Evolutionary conservation across 345 rosid genomes (phyloP), one percentile per base, ranked within the genome.

Genomic region (Hypericum androsaemum): DNA sequence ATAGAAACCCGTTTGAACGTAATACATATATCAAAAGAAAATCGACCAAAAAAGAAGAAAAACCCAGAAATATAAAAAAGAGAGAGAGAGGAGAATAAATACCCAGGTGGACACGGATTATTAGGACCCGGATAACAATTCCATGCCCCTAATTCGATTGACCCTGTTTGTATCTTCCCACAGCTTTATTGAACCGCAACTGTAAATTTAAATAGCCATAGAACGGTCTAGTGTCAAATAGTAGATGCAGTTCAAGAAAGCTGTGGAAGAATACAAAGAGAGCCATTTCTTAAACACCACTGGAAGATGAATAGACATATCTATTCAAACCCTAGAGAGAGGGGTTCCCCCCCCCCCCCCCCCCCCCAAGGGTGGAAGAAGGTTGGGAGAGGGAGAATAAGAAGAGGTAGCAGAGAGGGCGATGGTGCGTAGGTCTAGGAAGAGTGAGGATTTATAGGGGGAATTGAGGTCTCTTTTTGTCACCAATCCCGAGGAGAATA

Each of bases 251-350:
- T 89, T 89, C 95, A 89, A 89, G 97, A 89, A 89, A 89, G 97
- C 97, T 89, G 97, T 89, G 95, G 97, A 89, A 86, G 76, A 81
- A 81, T 80, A 86, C 82, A 73, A 69, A 81, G 74, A 89, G 84
- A 46, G 67, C 59, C 97, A 86, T 74, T 8, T 32, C 8, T 8
- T 8, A 39, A 22, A 40, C 65, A 64, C 0, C 43, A 35, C 32
- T 22, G 32, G 32, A 22, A 22, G 32, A 22, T 22, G 32, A 22
- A 22, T 22, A 22, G 32, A 22, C 0, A 37, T 16, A 15, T 15
- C 15, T 16, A 11, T 6, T 15, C 6, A 28, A 7, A 5, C 35
- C 16, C 35, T 14, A 5, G 11, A 41, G 42, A 54, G 17, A n/a
- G n/a, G n/a, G n/a, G n/a, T n/a, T n/a, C n/a, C n/a, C n/a, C n/a